phyloP scores from a whole-genome alignment of 2,329 filamentous ascomycete species.

The Nigrospora oryzae region DNA sequence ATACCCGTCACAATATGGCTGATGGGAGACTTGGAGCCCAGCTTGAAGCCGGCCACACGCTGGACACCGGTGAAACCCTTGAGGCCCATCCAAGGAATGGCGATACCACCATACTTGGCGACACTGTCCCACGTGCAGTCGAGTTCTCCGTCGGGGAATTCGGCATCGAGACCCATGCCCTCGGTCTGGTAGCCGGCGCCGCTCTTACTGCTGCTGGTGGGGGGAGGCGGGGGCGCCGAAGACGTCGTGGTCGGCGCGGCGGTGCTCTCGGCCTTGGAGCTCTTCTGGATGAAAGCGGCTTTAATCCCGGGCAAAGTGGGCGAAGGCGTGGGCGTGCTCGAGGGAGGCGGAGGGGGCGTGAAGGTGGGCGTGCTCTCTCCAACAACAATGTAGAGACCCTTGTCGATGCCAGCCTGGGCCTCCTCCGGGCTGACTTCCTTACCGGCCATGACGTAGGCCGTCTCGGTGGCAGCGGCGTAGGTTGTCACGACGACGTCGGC shows the following conservation, averaged over 20 bases:
- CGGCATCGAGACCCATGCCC: slow-evolving; percentile 47
- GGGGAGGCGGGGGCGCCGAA: slow-evolving; percentile 16
- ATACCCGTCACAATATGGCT: slow-evolving; percentile 57
- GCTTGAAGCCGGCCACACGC: slow-evolving; percentile 42
- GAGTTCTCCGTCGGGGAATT: slow-evolving; percentile 70
- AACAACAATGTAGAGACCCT: slow-evolving; percentile 61
- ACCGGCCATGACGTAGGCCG: slow-evolving; percentile 65
- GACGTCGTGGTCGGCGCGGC: slow-evolving; percentile 22
- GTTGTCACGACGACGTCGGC: slow-evolving; percentile 40
- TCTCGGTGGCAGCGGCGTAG: slow-evolving; percentile 52
- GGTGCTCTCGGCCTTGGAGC: slow-evolving; percentile 24
- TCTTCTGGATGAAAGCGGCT: slow-evolving; percentile 20
- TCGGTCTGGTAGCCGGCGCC: slow-evolving; percentile 33
- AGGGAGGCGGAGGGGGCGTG: slow-evolving; percentile 28
- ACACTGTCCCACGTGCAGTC: slow-evolving; percentile 64
- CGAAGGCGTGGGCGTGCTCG: slow-evolving; percentile 19
- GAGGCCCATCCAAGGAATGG: slow-evolving; percentile 59
- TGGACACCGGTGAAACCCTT: slow-evolving; percentile 79
- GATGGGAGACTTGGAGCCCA: slow-evolving; percentile 41
- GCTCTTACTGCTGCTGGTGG: slow-evolving; percentile 10
- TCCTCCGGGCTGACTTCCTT: slow-evolving; percentile 50
- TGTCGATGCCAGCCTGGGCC: slow-evolving; percentile 62
- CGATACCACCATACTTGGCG: slow-evolving; percentile 68
- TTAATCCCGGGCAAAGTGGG: slow-evolving; percentile 22
- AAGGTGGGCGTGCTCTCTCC: slow-evolving; percentile 49